A percentile compares a stretch with the other conserved stretches of the same genome.
These are phyloP conservation scores for Dryas alaskensis DNA, from an alignment of 306 rosid species.

Conservation along the genomic window DNA sequence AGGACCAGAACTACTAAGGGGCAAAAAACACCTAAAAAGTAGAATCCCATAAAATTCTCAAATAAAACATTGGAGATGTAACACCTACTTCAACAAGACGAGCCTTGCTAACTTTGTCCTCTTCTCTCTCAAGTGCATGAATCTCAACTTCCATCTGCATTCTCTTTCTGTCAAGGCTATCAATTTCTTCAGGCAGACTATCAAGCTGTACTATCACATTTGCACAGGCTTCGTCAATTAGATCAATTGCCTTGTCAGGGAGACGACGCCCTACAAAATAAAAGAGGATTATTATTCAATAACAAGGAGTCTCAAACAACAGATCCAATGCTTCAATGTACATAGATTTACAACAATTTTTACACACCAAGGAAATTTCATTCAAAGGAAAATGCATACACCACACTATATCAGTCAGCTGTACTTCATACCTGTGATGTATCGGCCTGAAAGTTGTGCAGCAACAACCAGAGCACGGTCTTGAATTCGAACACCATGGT, in stretches of 20 bases:
- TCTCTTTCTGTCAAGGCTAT: constrained; percentile 73
- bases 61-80: not conserved
- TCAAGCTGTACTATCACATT: constrained; percentile 95
- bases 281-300: not conserved
- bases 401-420: no score
- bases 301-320: not conserved
- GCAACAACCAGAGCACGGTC: constrained; percentile 84
- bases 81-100: constrained; percentile 77
- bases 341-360: not conserved
- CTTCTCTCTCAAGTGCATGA: constrained; percentile 83
- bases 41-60: no score
- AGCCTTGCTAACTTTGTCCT: constrained; percentile 91
- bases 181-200: constrained; percentile 93
- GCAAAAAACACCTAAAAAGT: no score
- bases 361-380: no score
- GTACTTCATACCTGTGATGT: constrained; percentile 61
- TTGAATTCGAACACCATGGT: constrained; percentile 83
- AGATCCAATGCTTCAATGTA: not conserved
- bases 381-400: no score
- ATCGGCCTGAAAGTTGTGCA: constrained; percentile 82
- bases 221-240: constrained; percentile 91
- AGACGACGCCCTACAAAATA: constrained; percentile 72
- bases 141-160: constrained; percentile 83
- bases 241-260: constrained; percentile 93
- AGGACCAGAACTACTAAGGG: not conserved